Percentiles rank a stretch among this genome's conserved stretches.
Evolutionary conservation across 2,329 filamentous ascomycete species (phyloP).

Genomic region (Scleromitrula shiraiana): DNA sequence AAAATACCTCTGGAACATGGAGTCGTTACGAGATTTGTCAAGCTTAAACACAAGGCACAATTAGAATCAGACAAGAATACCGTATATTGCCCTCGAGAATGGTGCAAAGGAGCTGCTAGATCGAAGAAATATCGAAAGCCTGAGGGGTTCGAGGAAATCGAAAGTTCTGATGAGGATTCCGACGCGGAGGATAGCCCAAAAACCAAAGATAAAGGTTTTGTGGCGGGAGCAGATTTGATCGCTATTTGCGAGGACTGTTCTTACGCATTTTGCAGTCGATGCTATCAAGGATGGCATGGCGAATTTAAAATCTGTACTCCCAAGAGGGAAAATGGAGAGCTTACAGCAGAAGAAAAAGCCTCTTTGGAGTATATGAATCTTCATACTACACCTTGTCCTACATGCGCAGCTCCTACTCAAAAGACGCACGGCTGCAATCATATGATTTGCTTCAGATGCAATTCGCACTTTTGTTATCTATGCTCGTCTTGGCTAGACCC

Average conservation of each 20-base stretch:
- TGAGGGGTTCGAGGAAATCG: conserved; percentile 52
- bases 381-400: conserved; percentile 83
- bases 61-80: conserved; percentile 88
- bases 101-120: conserved; percentile 84
- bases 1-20: conserved; percentile 66
- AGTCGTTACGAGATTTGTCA: conserved; percentile 76
- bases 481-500: conserved; percentile 81
- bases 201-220: conserved; percentile 15
- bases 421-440: conserved; percentile 95
- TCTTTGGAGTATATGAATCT: conserved; percentile 74
- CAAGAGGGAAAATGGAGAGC: conserved; percentile 57
- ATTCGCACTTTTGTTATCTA: conserved; percentile 91
- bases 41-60: conserved; percentile 84
- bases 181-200: conserved; percentile 29
- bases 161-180: conserved; percentile 48
- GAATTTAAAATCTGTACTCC: conserved; percentile 65
- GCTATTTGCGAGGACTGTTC: conserved; percentile 82
- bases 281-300: conserved; percentile 80
- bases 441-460: conserved; percentile 88
- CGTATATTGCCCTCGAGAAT: conserved; percentile 82
- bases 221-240: conserved; percentile 51
- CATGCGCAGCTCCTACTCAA: conserved; percentile 74
- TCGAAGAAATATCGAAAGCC: conserved; percentile 68
- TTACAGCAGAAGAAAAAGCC: conserved; percentile 78
- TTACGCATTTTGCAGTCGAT: conserved; percentile 76